These are phyloP conservation scores for Penicillium pancosmium DNA, from an alignment of 495 filamentous ascomycete species.

Conservation along the genomic window DNA sequence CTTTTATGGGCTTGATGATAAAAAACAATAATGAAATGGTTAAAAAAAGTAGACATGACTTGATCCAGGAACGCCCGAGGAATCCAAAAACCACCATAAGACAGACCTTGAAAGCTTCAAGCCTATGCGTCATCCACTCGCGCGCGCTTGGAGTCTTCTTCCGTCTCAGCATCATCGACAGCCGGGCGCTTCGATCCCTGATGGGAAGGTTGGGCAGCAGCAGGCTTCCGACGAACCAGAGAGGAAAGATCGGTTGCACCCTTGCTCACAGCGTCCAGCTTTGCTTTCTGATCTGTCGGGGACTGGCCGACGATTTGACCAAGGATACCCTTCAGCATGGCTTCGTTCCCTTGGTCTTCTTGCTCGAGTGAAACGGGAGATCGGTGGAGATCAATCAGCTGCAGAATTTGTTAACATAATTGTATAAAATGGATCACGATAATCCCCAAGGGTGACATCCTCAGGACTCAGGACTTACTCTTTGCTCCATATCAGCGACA, in stretches of 20 bases:
- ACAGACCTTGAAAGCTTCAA: background rate
- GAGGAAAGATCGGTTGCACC: slow-evolving; percentile 83
- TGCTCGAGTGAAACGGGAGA: slow-evolving; percentile 67
- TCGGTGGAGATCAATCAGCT: slow-evolving; percentile 77
- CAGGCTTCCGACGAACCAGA: slow-evolving; percentile 74
- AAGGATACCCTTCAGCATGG: slow-evolving; percentile 67
- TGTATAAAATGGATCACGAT: background rate
- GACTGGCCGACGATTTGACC: slow-evolving; percentile 73
- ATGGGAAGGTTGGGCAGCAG: slow-evolving; percentile 30
- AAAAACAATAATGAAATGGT: background rate
- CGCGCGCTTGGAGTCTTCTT: slow-evolving; percentile 33
- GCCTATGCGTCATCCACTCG: slow-evolving; percentile 27
- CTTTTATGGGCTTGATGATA: background rate
- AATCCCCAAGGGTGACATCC: slow-evolving; percentile 9
- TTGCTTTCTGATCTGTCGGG: slow-evolving; percentile 59
- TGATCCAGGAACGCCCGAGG: slow-evolving; percentile 5
- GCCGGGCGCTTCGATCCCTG: slow-evolving; percentile 32
- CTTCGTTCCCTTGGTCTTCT: slow-evolving; percentile 47
- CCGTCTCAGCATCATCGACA: slow-evolving; percentile 25
- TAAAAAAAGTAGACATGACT: background rate
- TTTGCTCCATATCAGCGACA: slow-evolving; percentile 82
- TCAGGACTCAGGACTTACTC: slow-evolving; percentile 51
- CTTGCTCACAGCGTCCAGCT: slow-evolving; percentile 76
- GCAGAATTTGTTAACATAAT: slow-evolving; percentile 23
- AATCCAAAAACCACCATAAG: background rate